These are phyloP conservation scores for Termitomyces sp. DNA, from an alignment of 768 basidiomycete genomes.

Conservation along the genomic window DNA sequence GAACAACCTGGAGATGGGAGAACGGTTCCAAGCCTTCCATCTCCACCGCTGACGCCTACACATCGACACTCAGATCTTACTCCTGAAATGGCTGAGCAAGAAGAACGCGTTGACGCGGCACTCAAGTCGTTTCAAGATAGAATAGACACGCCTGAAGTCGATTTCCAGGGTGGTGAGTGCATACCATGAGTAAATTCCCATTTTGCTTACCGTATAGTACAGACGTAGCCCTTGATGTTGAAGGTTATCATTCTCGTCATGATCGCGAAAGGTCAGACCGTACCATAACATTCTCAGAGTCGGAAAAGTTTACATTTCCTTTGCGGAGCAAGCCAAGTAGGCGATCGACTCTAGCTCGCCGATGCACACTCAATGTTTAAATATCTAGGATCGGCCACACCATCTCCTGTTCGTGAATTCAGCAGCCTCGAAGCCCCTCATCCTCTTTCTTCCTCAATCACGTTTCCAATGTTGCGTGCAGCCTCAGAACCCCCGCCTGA, in stretches of 20 bases:
- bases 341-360: not conserved
- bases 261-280: slow-evolving; percentile 36
- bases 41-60: slow-evolving; percentile 28
- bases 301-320: slow-evolving; percentile 10
- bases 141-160: slow-evolving; percentile 49
- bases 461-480: slow-evolving; percentile 38
- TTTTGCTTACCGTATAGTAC: slow-evolving; percentile 2
- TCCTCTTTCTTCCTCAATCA: slow-evolving; percentile 3
- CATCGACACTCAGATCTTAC: slow-evolving; percentile 14
- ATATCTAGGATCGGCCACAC: slow-evolving; percentile 18
- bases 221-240: slow-evolving; percentile 81
- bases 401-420: slow-evolving; percentile 16
- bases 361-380: not conserved
- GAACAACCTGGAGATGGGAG: slow-evolving; percentile 27
- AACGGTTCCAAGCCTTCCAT: slow-evolving; percentile 23
- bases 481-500: slow-evolving; percentile 65
- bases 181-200: not conserved
- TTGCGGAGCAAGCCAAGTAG: slow-evolving; percentile 7
- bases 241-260: slow-evolving; percentile 70
- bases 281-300: slow-evolving; percentile 30
- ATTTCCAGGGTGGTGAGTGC: slow-evolving; percentile 55
- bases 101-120: slow-evolving; percentile 46
- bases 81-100: slow-evolving; percentile 34
- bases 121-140: slow-evolving; percentile 39
- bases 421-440: not conserved